These are phyloP conservation scores for Fibroporia radiculosa DNA, from an alignment of 768 basidiomycete species.

Conservation along the genomic window DNA sequence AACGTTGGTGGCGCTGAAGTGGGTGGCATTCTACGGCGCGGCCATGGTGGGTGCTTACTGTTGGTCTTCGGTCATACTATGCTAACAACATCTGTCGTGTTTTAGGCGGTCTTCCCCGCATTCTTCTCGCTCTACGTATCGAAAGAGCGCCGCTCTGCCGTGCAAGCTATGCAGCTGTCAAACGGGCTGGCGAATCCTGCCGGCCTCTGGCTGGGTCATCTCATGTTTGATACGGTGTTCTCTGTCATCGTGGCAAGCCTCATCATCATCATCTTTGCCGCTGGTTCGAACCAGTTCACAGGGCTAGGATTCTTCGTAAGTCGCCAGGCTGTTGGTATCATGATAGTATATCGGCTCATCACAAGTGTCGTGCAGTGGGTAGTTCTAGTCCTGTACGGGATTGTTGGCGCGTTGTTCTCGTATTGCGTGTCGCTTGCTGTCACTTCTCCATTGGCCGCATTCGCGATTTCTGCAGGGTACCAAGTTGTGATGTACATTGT, in stretches of 20 bases:
- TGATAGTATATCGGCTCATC: background rate
- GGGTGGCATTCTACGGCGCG: constrained; percentile 69
- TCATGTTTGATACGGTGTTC: constrained; percentile 63
- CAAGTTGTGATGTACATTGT: constrained; percentile 69
- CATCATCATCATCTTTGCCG: constrained; percentile 54
- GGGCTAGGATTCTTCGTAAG: constrained; percentile 57
- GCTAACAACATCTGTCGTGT: background rate
- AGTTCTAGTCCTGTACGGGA: constrained; percentile 60
- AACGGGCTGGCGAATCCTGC: constrained; percentile 65
- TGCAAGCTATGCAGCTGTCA: constrained; percentile 78
- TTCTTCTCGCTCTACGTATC: constrained; percentile 77
- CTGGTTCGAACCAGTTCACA: constrained; percentile 53
- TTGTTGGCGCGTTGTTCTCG: constrained; percentile 59
- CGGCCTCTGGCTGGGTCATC: constrained; percentile 74
- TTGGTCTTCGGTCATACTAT: background rate
- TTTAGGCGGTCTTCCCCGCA: constrained; percentile 71
- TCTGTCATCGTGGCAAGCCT: constrained; percentile 54
- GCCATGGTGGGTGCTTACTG: constrained; percentile 46
- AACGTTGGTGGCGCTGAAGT: constrained; percentile 57
- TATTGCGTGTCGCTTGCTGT: constrained; percentile 57
- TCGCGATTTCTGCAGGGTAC: constrained; percentile 65
- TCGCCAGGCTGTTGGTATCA: constrained; percentile 11
- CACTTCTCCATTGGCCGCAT: constrained; percentile 62
- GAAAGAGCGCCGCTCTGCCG: constrained; percentile 58
- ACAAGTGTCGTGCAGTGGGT: constrained; percentile 45